Evolutionary conservation across 2,329 filamentous ascomycete genomes (phyloP).

Genomic region (Epichloe bromicola): DNA sequence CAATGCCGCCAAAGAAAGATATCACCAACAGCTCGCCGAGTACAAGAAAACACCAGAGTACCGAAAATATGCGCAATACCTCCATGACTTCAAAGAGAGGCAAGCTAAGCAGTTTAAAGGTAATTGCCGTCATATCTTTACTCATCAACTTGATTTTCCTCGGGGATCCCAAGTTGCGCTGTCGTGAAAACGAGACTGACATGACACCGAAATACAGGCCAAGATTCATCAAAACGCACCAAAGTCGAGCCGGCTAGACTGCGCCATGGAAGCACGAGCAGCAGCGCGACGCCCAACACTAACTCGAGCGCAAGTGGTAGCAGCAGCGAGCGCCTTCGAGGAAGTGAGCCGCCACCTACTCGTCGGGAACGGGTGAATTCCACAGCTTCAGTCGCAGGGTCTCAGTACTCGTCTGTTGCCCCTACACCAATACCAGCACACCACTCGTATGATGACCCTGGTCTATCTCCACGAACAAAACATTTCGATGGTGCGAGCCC

Average conservation of each 20-base stretch:
- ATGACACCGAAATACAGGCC: conserved; percentile 7
- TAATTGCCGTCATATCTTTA: conserved; percentile 14
- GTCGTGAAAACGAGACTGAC: background rate
- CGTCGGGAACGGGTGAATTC: conserved; percentile 37
- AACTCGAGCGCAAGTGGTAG: conserved; percentile 32
- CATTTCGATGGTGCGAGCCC: conserved; percentile 23
- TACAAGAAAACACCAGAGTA: conserved; percentile 69
- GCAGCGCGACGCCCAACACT: conserved; percentile 25
- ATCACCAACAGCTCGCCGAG: conserved; percentile 55
- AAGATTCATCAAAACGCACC: conserved; percentile 33
- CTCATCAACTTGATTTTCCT: too few relatives aligned
- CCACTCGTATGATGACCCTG: conserved; percentile 28
- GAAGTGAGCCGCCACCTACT: conserved; percentile 34
- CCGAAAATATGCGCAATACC: conserved; percentile 55
- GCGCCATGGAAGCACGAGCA: conserved; percentile 26
- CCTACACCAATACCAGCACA: conserved; percentile 22
- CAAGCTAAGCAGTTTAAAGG: conserved; percentile 47
- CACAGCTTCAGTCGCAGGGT: conserved; percentile 31
- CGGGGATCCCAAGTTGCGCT: too few relatives aligned
- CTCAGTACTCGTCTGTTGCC: conserved; percentile 28
- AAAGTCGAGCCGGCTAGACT: conserved; percentile 30
- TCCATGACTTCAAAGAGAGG: conserved; percentile 66
- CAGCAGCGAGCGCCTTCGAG: conserved; percentile 32
- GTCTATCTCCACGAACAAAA: conserved; percentile 28
- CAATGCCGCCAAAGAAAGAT: conserved; percentile 61